A percentile compares a stretch with the other conserved stretches of the same genome.
These are phyloP conservation scores for Cyathus striatus DNA, from an alignment of 768 basidiomycete species.

Conservation along the genomic window DNA sequence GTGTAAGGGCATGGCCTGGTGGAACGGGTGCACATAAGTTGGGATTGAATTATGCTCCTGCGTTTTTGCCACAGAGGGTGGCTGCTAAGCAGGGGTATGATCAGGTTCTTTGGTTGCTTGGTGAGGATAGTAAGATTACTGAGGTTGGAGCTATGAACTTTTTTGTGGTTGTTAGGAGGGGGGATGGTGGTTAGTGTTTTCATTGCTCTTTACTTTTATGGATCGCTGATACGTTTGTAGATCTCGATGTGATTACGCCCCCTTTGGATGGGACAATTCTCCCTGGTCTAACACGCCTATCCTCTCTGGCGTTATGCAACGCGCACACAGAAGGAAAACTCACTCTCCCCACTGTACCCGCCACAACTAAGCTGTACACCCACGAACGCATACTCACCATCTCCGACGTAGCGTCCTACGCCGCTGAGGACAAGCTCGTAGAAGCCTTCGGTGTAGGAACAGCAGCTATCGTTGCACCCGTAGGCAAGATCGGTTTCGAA, in stretches of 20 bases:
- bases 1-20: slow-evolving; percentile 44
- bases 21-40: slow-evolving; percentile 81
- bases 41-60: slow-evolving; percentile 60
- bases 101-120: slow-evolving; percentile 77
- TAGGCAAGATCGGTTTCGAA: slow-evolving; percentile 53
- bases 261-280: slow-evolving; percentile 84
- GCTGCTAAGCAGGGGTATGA: slow-evolving; percentile 68
- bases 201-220: background rate
- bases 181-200: slow-evolving; percentile 54
- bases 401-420: slow-evolving; percentile 41
- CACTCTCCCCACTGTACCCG: slow-evolving; percentile 36
- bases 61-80: slow-evolving; percentile 57
- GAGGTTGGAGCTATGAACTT: slow-evolving; percentile 82
- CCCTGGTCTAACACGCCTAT: slow-evolving; percentile 86
- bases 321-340: slow-evolving; percentile 49
- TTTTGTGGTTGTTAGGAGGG: slow-evolving; percentile 57
- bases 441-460: slow-evolving; percentile 82
- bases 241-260: slow-evolving; percentile 74
- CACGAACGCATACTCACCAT: slow-evolving; percentile 62
- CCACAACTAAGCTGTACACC: slow-evolving; percentile 30
- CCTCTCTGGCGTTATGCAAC: slow-evolving; percentile 58
- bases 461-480: slow-evolving; percentile 63
- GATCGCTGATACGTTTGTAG: slow-evolving; percentile 23
- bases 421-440: slow-evolving; percentile 48
- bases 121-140: slow-evolving; percentile 42